Evolutionary conservation across 1,284 basidiomycete genomes (phyloP).

Genomic region (Thecaphora thlaspeos): DNA sequence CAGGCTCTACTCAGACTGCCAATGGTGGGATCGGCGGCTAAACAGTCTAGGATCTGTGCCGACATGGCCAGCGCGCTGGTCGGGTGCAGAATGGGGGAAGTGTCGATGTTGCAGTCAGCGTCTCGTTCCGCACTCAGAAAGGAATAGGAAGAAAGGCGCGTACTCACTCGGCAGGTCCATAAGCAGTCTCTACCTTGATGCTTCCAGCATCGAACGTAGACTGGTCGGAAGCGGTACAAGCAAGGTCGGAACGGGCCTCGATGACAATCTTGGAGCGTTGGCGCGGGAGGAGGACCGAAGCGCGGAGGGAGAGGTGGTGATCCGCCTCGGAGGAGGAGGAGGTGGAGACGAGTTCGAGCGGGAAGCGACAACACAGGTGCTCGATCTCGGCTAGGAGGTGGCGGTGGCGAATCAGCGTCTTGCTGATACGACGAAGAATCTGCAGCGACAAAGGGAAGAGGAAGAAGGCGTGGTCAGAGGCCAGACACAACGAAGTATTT

Average conservation of each 20-base stretch:
- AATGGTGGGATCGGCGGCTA: conserved; percentile 35
- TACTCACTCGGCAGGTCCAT: conserved; percentile 34
- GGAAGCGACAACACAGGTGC: conserved; percentile 36
- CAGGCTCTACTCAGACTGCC: conserved; percentile 34
- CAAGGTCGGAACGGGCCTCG: conserved; percentile 28
- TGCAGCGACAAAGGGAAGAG: neutral
- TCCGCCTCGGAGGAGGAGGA: neutral
- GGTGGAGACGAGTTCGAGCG: conserved; percentile 23
- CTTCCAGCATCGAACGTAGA: conserved; percentile 26
- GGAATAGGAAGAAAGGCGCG: neutral
- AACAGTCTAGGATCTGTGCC: conserved; percentile 34
- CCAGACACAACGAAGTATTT: too few species aligned
- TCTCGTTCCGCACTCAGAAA: too few species aligned
- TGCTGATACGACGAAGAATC: conserved; percentile 32
- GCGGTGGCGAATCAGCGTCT: conserved; percentile 30
- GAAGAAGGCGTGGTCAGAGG: too few species aligned
- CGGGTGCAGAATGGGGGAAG: neutral
- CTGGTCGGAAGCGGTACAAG: conserved; percentile 18
- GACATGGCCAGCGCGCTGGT: conserved; percentile 27
- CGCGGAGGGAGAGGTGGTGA: conserved; percentile 27
- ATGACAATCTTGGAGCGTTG: conserved; percentile 37
- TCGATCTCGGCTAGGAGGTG: conserved; percentile 38
- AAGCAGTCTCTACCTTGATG: conserved; percentile 34
- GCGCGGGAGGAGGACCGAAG: conserved; percentile 32
- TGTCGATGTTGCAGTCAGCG: too few species aligned